Evolutionary conservation across 139 green algal species (phyloP).

Genomic region (Volvox reticuliferus): DNA sequence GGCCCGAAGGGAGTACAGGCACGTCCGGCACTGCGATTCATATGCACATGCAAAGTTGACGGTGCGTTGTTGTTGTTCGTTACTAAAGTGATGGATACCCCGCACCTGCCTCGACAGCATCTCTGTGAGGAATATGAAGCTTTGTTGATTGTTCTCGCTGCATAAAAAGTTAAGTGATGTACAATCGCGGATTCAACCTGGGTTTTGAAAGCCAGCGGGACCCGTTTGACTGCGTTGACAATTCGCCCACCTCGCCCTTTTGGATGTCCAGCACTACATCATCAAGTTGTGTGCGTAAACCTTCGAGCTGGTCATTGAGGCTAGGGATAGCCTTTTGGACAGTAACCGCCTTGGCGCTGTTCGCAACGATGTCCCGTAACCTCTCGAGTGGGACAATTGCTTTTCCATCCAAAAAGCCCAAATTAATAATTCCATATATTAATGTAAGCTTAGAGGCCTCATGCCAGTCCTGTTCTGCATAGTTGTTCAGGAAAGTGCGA

Average conservation of each 20-base stretch:
- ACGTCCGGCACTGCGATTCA: not conserved
- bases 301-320: not conserved
- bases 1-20: not conserved
- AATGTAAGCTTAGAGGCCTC: slow-evolving; percentile 30
- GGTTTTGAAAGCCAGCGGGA: not conserved
- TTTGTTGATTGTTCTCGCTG: not conserved
- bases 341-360: not conserved
- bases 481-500: slow-evolving; percentile 4
- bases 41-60: too few species aligned
- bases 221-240: not conserved
- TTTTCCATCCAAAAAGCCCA: not conserved
- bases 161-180: not conserved
- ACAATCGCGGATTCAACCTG: not conserved
- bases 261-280: not conserved
- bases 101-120: not conserved
- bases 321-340: not conserved
- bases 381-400: not conserved
- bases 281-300: not conserved
- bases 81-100: too few species aligned
- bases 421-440: not conserved
- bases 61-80: too few species aligned
- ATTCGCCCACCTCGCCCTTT: not conserved
- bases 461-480: slow-evolving; percentile 22
- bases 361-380: not conserved
- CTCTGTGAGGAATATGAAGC: not conserved